These are phyloP conservation scores for Fusarium sp. DNA, from an alignment of 2,329 filamentous ascomycete genomes.

Conservation along the genomic window DNA sequence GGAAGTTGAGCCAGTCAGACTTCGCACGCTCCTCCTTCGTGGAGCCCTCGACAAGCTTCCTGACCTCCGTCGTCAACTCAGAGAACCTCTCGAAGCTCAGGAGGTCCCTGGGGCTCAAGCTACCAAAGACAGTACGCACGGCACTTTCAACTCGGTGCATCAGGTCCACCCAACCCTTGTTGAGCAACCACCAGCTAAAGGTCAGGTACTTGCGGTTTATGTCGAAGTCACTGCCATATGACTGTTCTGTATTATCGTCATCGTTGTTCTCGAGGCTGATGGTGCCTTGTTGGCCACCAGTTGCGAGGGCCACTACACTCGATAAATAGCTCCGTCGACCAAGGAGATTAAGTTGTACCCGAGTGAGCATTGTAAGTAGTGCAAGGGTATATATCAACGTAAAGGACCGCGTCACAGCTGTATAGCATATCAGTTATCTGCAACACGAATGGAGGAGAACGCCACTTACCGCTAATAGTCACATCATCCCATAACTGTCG, in stretches of 20 bases:
- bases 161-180: constrained; percentile 87
- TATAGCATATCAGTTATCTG: constrained; percentile 26
- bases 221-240: constrained; percentile 93
- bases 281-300: constrained; percentile 76
- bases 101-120: constrained; percentile 88
- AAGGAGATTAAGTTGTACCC: constrained; percentile 96
- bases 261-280: constrained; percentile 96
- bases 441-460: not conserved
- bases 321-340: constrained; percentile 96
- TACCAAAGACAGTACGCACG: constrained; percentile 90
- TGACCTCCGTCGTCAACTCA: constrained; percentile 83
- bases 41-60: constrained; percentile 83
- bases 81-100: constrained; percentile 84
- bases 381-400: constrained; percentile 92
- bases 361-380: constrained; percentile 89
- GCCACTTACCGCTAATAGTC: constrained; percentile 86
- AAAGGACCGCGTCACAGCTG: constrained; percentile 90
- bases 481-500: constrained; percentile 97
- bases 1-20: constrained; percentile 81
- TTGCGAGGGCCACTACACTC: constrained; percentile 91
- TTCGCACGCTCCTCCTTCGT: constrained; percentile 56
- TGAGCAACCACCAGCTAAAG: constrained; percentile 98
- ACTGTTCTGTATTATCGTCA: constrained; percentile 84
- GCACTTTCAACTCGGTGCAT: constrained; percentile 85
- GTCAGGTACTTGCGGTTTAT: constrained; percentile 95